A percentile compares a stretch with the other conserved stretches of the same genome.
Conservation (phyloP, 2,329 filamentous ascomycete genomes). For the Fusarium buharicum region DNA sequence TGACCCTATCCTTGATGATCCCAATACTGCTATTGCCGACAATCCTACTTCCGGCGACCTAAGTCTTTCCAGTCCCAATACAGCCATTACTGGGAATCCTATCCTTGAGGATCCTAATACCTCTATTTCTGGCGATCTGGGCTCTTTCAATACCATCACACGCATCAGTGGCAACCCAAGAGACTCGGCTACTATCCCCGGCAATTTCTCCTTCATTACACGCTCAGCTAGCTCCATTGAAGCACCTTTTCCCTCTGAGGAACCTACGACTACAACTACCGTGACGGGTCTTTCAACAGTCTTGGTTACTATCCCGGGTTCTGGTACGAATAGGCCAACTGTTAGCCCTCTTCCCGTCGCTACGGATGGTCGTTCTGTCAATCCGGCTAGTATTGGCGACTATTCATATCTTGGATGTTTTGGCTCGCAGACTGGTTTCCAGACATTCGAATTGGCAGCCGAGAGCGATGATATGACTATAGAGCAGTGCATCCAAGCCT, state of each 20-base stretch:
- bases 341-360: slow-evolving; percentile 26
- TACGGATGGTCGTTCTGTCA: slow-evolving; percentile 34
- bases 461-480: slow-evolving; percentile 54
- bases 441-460: slow-evolving; percentile 48
- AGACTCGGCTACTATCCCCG: slow-evolving; percentile 1
- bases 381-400: slow-evolving; percentile 49
- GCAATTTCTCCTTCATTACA: slow-evolving; percentile 5
- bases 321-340: slow-evolving; percentile 21
- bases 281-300: slow-evolving; percentile 42
- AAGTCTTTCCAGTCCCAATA: no score
- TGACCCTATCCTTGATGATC: background rate
- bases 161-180: slow-evolving; percentile 4
- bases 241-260: background rate
- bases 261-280: slow-evolving; percentile 46
- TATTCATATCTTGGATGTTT: slow-evolving; percentile 57
- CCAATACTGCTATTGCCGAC: slow-evolving; percentile 8
- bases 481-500: slow-evolving; percentile 53
- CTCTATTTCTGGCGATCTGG: no score
- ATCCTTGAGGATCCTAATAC: no score
- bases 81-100: no score
- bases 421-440: slow-evolving; percentile 51
- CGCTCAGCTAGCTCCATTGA: background rate
- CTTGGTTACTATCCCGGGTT: slow-evolving; percentile 41
- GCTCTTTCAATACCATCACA: no score
- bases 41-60: no score